Evolutionary conservation across 2,329 filamentous ascomycete genomes (phyloP).

Genomic region (Nothomitra cinnamomea): DNA sequence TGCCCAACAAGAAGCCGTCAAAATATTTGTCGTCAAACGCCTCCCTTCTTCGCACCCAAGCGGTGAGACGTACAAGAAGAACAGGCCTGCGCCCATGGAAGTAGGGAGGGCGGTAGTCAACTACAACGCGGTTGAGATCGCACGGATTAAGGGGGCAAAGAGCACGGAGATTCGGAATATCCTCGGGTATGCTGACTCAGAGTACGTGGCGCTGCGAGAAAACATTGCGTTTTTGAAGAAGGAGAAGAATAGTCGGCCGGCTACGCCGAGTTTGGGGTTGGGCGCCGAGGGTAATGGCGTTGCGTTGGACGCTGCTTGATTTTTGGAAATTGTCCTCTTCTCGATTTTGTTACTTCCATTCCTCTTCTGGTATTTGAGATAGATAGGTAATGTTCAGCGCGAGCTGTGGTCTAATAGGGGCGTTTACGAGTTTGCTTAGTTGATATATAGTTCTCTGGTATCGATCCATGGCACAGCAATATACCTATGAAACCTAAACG

Average conservation of each 20-base stretch:
- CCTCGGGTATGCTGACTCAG: constrained; percentile 82
- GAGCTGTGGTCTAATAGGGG: too few relatives aligned
- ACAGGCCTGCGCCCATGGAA: constrained; percentile 43
- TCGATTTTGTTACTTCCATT: too few relatives aligned
- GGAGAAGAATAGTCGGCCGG: constrained; percentile 21
- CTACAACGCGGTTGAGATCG: constrained; percentile 75
- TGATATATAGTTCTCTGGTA: too few relatives aligned
- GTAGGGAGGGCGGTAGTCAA: constrained; percentile 84
- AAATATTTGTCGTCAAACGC: constrained; percentile 57
- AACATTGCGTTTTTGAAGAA: constrained; percentile 59
- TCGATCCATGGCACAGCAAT: too few relatives aligned
- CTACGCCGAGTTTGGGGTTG: constrained; percentile 18
- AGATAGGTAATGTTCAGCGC: too few relatives aligned
- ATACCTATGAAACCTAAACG: too few relatives aligned
- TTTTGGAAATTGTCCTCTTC: too few relatives aligned
- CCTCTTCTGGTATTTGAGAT: too few relatives aligned
- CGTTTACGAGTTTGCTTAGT: too few relatives aligned
- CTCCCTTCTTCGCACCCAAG: not conserved
- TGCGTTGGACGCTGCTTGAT: too few relatives aligned
- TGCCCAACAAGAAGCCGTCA: constrained; percentile 80
- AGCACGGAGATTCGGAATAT: constrained; percentile 66
- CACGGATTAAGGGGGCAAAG: constrained; percentile 65
- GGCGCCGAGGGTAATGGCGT: not conserved
- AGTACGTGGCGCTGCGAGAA: constrained; percentile 80
- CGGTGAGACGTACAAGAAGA: constrained; percentile 24